Evolutionary conservation across 1,284 basidiomycete genomes (phyloP).

Genomic region (Phylloboletellus chloephorus): DNA sequence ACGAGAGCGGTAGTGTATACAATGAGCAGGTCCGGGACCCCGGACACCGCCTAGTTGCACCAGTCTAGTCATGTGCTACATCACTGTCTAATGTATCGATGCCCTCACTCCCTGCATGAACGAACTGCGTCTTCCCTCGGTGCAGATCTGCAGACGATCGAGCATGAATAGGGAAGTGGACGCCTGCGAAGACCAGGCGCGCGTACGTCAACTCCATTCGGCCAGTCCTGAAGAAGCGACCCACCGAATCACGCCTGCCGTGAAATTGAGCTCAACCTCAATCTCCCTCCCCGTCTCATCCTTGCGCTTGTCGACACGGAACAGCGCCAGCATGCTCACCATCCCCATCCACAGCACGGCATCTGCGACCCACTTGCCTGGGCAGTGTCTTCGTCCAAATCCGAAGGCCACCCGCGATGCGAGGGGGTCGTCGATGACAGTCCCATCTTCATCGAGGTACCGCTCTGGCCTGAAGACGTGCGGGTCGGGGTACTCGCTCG

Average conservation of each 20-base stretch:
- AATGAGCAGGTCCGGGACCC: too few species aligned
- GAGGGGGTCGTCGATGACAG: conserved; percentile 26
- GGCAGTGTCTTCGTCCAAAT: conserved; percentile 33
- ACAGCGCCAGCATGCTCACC: conserved; percentile 29
- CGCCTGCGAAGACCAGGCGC: conserved; percentile 21
- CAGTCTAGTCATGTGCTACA: conserved; percentile 2
- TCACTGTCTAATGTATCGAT: neutral
- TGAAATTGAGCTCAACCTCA: conserved; percentile 30
- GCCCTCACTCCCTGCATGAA: conserved; percentile 13
- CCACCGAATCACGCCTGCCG: conserved; percentile 29
- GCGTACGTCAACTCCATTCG: conserved; percentile 15
- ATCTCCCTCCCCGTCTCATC: conserved; percentile 25
- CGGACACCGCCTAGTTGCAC: conserved; percentile 26
- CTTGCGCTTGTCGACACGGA: conserved; percentile 24
- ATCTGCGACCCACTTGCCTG: conserved; percentile 33
- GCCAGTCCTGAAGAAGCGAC: conserved; percentile 13
- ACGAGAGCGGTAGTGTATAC: too few species aligned
- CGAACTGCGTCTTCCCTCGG: conserved; percentile 21
- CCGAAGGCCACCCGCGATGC: conserved; percentile 28
- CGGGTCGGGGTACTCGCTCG: conserved; percentile 27
- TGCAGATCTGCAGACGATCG: conserved; percentile 29
- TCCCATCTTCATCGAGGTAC: conserved; percentile 24
- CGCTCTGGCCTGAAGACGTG: conserved; percentile 26
- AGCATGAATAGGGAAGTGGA: conserved; percentile 29
- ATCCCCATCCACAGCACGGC: conserved; percentile 32